Conservation (phyloP, 768 basidiomycete genomes). For the Lepiota venenata region DNA sequence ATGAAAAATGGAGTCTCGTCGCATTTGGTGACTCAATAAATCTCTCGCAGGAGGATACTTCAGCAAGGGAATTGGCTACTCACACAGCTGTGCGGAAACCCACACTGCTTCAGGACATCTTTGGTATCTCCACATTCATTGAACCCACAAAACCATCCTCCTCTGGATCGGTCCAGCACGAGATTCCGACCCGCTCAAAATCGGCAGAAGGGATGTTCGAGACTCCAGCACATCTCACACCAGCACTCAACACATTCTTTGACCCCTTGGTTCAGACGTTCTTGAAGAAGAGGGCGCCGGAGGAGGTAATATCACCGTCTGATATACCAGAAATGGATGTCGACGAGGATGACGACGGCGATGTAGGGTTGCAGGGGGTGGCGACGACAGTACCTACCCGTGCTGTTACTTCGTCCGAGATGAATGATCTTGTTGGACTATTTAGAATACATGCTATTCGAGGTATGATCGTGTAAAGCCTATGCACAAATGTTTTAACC, state of each 20-base stretch:
- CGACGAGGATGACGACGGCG: conserved; percentile 43
- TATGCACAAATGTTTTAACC: neutral
- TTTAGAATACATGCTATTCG: conserved; percentile 11
- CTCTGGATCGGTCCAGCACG: neutral
- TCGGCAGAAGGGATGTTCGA: conserved; percentile 45
- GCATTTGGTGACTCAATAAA: conserved; percentile 60
- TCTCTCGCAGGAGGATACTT: conserved; percentile 38
- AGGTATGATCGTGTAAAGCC: neutral
- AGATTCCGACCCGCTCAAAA: neutral
- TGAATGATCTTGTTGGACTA: conserved; percentile 9
- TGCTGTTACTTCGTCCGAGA: conserved; percentile 2
- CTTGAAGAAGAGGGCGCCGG: conserved; percentile 23
- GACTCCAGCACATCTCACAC: conserved; percentile 72
- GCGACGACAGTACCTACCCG: neutral
- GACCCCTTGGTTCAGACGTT: conserved; percentile 44
- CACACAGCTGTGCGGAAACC: conserved; percentile 26
- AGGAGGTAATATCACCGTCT: conserved; percentile 12
- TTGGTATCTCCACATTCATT: conserved; percentile 72
- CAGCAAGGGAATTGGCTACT: conserved; percentile 33
- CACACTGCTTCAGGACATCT: conserved; percentile 89
- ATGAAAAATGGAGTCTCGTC: conserved; percentile 59
- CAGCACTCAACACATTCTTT: conserved; percentile 71
- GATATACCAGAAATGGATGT: conserved; percentile 16
- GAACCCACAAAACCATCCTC: conserved; percentile 17
- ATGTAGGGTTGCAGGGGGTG: conserved; percentile 28